Base-by-base conservation (phyloP, 768 basidiomycete genomes). In the Tylopilus felleus region DNA sequence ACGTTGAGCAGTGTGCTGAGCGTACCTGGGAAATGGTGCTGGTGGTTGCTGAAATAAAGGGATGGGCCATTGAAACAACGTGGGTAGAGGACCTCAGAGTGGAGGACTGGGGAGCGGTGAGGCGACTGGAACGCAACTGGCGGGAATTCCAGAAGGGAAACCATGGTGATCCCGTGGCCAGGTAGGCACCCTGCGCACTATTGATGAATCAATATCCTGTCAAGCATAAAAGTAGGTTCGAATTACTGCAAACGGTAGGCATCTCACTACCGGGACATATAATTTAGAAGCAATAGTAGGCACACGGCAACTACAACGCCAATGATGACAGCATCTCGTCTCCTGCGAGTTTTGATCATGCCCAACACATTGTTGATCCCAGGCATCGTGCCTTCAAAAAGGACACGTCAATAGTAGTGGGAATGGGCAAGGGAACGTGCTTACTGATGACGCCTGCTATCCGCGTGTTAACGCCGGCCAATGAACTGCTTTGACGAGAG, bases 291-390 rank as follows among this genome's bases (percentile, higher is more conserved):
- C 17, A 80, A 64, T 38, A 99, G 74, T 39, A 85, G 75, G 69
- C 93, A 93, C 23, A 90, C 67, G n/a, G 90, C 94, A 62, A 95
- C 87, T n/a, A 97, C 75, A 52, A 84, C 74, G 9, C 93, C 95
- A 69, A 98, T 70, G 60, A 98, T 92, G 58, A 98, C 79, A 3
- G 91, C 82, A 70, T 99, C 97, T 65, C 94, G 76, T 55, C 95
- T 78, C 62, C 96, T 81, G 42, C 96, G 81, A 14, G 91, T 85
- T 68, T 90, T 90, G 69, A 99, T 98, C 91, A 98, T 94, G 2
- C 80, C 80, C 33, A 98, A 75, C 40, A 98, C 71, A 55, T 87
- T 90, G 72, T 93, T 94, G 60, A 99, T 86, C 2, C 96, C 95
- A n/a, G 97, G 97, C 71, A 98, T 87, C 7, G 89, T 85, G 64